Evolutionary conservation across 108 stramenopile species (phyloP).

Genomic region (Epithemia pelagica): DNA sequence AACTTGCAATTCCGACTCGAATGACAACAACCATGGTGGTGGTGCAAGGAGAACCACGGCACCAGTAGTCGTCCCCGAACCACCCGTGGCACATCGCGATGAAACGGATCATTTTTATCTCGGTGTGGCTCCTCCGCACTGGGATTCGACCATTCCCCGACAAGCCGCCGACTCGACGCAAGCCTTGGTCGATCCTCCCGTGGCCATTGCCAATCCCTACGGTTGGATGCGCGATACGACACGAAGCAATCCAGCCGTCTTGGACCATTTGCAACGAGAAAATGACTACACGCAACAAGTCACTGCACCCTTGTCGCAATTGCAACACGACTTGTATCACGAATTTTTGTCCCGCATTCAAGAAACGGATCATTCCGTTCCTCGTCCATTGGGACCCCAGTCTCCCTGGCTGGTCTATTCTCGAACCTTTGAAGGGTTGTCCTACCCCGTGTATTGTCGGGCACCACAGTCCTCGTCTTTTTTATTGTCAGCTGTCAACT

Average conservation of each 20-base stretch:
- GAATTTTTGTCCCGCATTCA: constrained; percentile 63
- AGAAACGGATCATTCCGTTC: constrained; percentile 83
- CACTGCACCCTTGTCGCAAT: constrained; percentile 52
- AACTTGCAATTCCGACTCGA: too few relatives aligned
- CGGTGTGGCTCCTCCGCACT: constrained; percentile 27
- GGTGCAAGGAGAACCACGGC: too few relatives aligned
- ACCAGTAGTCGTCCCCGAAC: too few relatives aligned
- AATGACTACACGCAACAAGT: constrained; percentile 69
- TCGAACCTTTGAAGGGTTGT: constrained; percentile 80
- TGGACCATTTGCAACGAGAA: constrained; percentile 77
- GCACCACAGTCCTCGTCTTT: constrained; percentile 21
- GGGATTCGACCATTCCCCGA: constrained; percentile 30
- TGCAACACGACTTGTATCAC: constrained; percentile 60
- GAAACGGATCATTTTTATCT: constrained; percentile 55
- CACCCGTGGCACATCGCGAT: constrained; percentile 67
- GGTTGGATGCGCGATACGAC: constrained; percentile 90
- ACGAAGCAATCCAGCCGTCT: constrained; percentile 58
- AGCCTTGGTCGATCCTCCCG: constrained; percentile 68
- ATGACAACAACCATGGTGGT: too few relatives aligned
- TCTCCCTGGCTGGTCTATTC: constrained; percentile 74
- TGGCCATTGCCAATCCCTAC: constrained; percentile 66
- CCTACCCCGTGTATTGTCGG: constrained; percentile 81
- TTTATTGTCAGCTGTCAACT: constrained; percentile 14
- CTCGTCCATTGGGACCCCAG: constrained; percentile 46
- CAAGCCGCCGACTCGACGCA: constrained; percentile 57